Evolutionary conservation across 768 basidiomycete genomes (phyloP).

Genomic region (Podaxis sp.): DNA sequence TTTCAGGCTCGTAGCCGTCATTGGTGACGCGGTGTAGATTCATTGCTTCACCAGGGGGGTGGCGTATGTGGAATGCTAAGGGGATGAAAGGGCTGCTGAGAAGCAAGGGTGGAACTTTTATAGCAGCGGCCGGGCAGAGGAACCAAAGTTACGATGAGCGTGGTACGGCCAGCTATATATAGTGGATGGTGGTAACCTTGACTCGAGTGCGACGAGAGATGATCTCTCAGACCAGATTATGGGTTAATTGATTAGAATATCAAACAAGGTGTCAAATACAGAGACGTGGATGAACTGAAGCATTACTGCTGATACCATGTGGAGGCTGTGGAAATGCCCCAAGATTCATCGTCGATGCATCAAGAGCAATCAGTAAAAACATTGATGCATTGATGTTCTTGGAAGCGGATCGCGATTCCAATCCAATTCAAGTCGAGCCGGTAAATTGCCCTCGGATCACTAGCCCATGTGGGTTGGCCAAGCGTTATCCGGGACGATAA

Average conservation of each 20-base stretch:
- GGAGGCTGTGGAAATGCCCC: constrained; percentile 14
- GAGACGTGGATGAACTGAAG: not conserved
- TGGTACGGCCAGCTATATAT: constrained; percentile 3
- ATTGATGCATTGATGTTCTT: constrained; percentile 8
- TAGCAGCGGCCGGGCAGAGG: not conserved
- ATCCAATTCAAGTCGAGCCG: not conserved
- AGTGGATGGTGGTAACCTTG: constrained; percentile 2
- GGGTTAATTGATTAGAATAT: constrained; percentile 20
- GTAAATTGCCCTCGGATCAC: not conserved
- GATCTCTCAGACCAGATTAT: not conserved
- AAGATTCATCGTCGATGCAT: not conserved
- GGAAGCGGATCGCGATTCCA: constrained; percentile 1
- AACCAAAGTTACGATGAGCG: constrained; percentile 2
- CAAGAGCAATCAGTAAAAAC: not conserved
- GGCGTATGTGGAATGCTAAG: not conserved
- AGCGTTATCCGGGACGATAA: not conserved
- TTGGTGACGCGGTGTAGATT: not conserved
- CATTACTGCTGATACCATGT: not conserved
- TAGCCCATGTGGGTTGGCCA: not conserved
- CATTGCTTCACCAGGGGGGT: not conserved
- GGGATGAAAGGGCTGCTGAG: not conserved
- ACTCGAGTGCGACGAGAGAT: constrained; percentile 2
- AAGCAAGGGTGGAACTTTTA: not conserved
- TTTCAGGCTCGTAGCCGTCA: not conserved
- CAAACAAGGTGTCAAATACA: constrained; percentile 1